These are phyloP conservation scores for Trypanosoma conorhini DNA, from an alignment of 208 protist species.

Conservation along the genomic window DNA sequence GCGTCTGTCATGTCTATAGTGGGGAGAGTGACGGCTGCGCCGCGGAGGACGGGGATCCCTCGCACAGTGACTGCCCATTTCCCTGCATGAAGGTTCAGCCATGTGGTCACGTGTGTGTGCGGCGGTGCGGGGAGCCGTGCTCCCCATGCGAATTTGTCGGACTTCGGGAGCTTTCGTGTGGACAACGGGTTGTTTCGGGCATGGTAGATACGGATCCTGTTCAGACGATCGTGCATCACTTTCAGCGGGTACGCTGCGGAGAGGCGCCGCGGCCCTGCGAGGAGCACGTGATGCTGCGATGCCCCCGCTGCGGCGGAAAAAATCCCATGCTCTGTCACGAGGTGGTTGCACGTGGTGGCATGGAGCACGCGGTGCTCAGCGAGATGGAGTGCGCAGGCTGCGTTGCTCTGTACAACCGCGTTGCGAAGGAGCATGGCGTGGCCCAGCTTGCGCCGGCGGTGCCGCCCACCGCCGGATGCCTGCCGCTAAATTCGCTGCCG, in stretches of 20 bases:
- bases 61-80: conserved; percentile 71
- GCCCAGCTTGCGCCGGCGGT: conserved; percentile 24
- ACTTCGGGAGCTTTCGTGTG: conserved; percentile 68
- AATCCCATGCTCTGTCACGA: conserved; percentile 55
- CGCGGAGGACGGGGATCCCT: not conserved
- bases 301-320: conserved; percentile 64
- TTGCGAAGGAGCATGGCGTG: conserved; percentile 58
- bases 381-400: conserved; percentile 74
- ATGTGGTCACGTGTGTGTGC: conserved; percentile 76
- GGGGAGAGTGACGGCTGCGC: not conserved
- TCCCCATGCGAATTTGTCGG: conserved; percentile 72
- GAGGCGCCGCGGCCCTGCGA: conserved; percentile 49
- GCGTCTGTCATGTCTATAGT: conserved; percentile 49
- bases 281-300: conserved; percentile 53
- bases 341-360: conserved; percentile 36
- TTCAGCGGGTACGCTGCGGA: conserved; percentile 64
- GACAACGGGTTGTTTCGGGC: conserved; percentile 79
- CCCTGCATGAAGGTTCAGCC: conserved; percentile 57
- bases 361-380: conserved; percentile 23
- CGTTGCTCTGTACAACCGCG: conserved; percentile 75
- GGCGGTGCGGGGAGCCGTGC: conserved; percentile 66
- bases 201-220: conserved; percentile 40
- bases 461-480: conserved; percentile 11
- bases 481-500: conserved; percentile 52
- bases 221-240: conserved; percentile 68